A percentile compares a stretch with the other conserved stretches of the same genome.
These are phyloP conservation scores for Tulasnella sp. DNA, from an alignment of 768 basidiomycete species.

Conservation along the genomic window DNA sequence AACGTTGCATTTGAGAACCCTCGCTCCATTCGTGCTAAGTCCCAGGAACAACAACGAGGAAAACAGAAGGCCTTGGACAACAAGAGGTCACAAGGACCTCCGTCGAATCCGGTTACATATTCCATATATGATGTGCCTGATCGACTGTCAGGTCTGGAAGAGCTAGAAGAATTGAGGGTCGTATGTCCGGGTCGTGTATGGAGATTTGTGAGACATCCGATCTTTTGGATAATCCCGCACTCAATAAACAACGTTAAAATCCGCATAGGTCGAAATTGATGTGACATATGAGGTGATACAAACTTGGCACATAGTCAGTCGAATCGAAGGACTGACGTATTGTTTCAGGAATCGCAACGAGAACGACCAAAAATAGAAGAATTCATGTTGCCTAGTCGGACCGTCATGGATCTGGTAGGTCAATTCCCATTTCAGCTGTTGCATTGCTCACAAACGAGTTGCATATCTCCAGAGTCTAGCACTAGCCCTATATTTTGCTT, in stretches of 20 bases:
- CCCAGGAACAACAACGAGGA: slow-evolving; percentile 3
- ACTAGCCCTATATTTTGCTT: slow-evolving; percentile 85
- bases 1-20: slow-evolving; percentile 96
- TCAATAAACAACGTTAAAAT: background rate
- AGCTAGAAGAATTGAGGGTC: slow-evolving; percentile 59
- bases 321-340: slow-evolving; percentile 11
- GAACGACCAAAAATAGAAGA: slow-evolving; percentile 45
- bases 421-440: background rate
- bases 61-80: too few species aligned
- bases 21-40: slow-evolving; percentile 45
- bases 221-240: too few species aligned
- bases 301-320: background rate
- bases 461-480: slow-evolving; percentile 58
- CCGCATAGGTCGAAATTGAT: slow-evolving; percentile 61
- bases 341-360: slow-evolving; percentile 48
- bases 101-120: slow-evolving; percentile 8
- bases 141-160: slow-evolving; percentile 63
- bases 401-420: slow-evolving; percentile 83
- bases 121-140: slow-evolving; percentile 73
- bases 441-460: background rate
- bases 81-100: background rate
- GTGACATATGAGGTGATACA: slow-evolving; percentile 56
- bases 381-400: slow-evolving; percentile 64
- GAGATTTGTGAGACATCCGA: slow-evolving; percentile 58
- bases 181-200: slow-evolving; percentile 71